These are phyloP conservation scores for Aureobasidium sp. DNA, from an alignment of 2,329 filamentous ascomycete species.

Conservation along the genomic window DNA sequence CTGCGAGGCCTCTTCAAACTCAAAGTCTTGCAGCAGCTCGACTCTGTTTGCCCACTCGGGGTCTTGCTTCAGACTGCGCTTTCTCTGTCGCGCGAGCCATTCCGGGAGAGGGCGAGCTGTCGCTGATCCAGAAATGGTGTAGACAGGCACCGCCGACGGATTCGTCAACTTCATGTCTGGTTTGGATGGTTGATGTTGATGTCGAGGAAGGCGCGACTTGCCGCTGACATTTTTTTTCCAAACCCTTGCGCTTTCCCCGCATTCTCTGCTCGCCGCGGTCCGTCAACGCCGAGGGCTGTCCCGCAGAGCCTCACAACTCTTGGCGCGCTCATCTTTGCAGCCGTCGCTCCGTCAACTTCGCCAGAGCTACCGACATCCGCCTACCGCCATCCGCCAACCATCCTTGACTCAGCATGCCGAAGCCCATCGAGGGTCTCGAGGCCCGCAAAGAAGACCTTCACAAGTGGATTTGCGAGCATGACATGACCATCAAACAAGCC, in stretches of 20 bases:
- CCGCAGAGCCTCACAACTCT: slow-evolving; percentile 3
- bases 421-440: not conserved
- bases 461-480: not conserved
- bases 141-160: slow-evolving; percentile 76
- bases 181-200: not conserved
- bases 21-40: slow-evolving; percentile 93
- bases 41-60: slow-evolving; percentile 88
- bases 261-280: not conserved
- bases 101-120: slow-evolving; percentile 84
- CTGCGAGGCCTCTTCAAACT: slow-evolving; percentile 89
- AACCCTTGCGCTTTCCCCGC: not conserved
- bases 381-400: not conserved
- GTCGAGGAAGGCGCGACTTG: not conserved
- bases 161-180: slow-evolving; percentile 68
- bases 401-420: not conserved
- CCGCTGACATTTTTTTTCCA: slow-evolving; percentile 11
- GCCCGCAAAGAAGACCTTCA: not conserved
- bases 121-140: slow-evolving; percentile 87
- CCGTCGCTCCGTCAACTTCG: not conserved
- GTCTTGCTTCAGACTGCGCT: slow-evolving; percentile 86
- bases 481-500: not conserved
- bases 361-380: not conserved
- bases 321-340: not conserved
- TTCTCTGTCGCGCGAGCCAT: slow-evolving; percentile 85
- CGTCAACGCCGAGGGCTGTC: not conserved